These are phyloP conservation scores for Myrmaecium sp. DNA, from an alignment of 2,329 filamentous ascomycete genomes.

Conservation along the genomic window DNA sequence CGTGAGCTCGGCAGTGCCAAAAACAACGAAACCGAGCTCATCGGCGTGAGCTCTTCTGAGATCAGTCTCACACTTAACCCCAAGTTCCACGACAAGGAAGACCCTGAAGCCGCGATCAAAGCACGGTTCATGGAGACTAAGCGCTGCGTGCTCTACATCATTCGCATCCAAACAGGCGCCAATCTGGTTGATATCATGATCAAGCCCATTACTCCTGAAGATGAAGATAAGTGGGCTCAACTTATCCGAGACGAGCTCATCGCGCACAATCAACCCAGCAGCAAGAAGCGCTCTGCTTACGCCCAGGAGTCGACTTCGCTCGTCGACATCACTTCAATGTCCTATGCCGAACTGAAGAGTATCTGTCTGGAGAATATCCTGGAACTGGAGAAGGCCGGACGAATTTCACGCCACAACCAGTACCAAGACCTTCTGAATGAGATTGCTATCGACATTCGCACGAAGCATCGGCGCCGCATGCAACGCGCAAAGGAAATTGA, in stretches of 20 bases:
- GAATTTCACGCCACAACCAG: constrained; percentile 71
- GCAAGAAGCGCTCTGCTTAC: constrained; percentile 65
- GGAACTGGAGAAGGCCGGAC: constrained; percentile 67
- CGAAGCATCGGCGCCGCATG: constrained; percentile 83
- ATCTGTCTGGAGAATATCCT: constrained; percentile 90
- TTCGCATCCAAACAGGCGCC: constrained; percentile 78
- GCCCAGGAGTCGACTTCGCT: constrained; percentile 35
- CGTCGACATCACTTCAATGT: constrained; percentile 76
- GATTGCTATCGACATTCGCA: constrained; percentile 90
- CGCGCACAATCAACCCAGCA: constrained; percentile 30
- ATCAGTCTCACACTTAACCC: constrained; percentile 83
- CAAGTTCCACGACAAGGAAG: constrained; percentile 60
- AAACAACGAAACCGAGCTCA: constrained; percentile 87
- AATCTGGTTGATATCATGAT: constrained; percentile 93
- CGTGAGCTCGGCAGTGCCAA: constrained; percentile 91
- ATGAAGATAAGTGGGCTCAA: constrained; percentile 73
- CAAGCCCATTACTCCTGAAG: constrained; percentile 70
- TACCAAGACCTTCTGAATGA: constrained; percentile 98
- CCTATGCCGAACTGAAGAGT: constrained; percentile 81
- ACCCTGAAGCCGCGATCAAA: constrained; percentile 85
- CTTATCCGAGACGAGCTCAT: constrained; percentile 67
- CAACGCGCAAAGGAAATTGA: constrained; percentile 87
- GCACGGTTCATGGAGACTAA: constrained; percentile 97
- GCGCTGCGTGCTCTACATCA: constrained; percentile 91
- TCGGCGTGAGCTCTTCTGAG: constrained; percentile 69